These are phyloP conservation scores for Botrytis paeoniae DNA, from an alignment of 2,329 filamentous ascomycete species.

Conservation along the genomic window DNA sequence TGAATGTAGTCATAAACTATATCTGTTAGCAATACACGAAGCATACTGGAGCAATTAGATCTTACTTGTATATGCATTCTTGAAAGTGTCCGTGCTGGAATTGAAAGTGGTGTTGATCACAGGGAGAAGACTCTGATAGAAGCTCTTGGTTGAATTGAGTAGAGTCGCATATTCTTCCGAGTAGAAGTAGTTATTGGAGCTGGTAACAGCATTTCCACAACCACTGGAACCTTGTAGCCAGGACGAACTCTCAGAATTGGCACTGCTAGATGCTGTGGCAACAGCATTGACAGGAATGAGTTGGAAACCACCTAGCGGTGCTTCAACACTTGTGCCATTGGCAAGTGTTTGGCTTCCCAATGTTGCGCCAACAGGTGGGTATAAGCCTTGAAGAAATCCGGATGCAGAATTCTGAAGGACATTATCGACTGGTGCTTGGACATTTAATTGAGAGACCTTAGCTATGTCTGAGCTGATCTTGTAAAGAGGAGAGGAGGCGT, in stretches of 20 bases:
- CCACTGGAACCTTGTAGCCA: slow-evolving; percentile 59
- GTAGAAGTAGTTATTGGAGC: slow-evolving; percentile 54
- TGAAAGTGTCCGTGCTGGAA: slow-evolving; percentile 48
- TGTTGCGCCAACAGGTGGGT: slow-evolving; percentile 66
- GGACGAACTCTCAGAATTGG: slow-evolving; percentile 53
- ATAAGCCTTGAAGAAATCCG: slow-evolving; percentile 81
- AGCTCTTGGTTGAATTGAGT: slow-evolving; percentile 55
- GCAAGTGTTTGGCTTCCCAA: slow-evolving; percentile 59
- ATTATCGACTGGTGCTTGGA: slow-evolving; percentile 69
- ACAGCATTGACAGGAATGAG: slow-evolving; percentile 71
- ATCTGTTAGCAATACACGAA: slow-evolving; percentile 3
- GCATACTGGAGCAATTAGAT: slow-evolving; percentile 10
- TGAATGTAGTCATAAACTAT: slow-evolving; percentile 59
- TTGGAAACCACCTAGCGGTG: slow-evolving; percentile 78
- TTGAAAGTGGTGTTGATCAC: slow-evolving; percentile 53
- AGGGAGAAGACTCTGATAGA: slow-evolving; percentile 53
- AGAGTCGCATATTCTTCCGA: slow-evolving; percentile 47
- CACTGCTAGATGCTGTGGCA: slow-evolving; percentile 49
- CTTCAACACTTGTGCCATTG: slow-evolving; percentile 64
- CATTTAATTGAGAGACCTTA: slow-evolving; percentile 65
- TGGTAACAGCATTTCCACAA: slow-evolving; percentile 53
- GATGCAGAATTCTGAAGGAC: slow-evolving; percentile 79
- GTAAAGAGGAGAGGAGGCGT: slow-evolving; percentile 57
- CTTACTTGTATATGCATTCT: slow-evolving; percentile 61
- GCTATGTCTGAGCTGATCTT: slow-evolving; percentile 66